Evolutionary conservation across 306 rosid species (phyloP).

Genomic region (Citrullus mucosospermus): DNA sequence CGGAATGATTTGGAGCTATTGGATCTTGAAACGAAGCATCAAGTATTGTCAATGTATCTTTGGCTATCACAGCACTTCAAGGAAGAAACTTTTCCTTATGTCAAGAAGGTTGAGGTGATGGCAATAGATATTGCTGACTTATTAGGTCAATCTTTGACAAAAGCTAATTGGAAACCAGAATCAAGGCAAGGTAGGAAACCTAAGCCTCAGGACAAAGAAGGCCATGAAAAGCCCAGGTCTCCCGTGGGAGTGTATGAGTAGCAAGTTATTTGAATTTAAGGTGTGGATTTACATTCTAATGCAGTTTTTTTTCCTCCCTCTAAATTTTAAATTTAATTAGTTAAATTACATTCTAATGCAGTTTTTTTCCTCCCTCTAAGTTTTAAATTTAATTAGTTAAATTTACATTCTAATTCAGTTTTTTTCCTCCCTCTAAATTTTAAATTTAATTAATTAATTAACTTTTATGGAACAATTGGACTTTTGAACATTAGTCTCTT

Average conservation of each 20-base stretch:
- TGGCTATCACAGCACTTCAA: constrained; percentile 80
- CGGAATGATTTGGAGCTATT: constrained; percentile 64
- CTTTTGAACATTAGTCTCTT: too few species aligned
- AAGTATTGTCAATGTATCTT: constrained; percentile 70
- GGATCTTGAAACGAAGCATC: constrained; percentile 89
- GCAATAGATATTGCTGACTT: constrained; percentile 53
- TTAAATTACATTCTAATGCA: too few species aligned
- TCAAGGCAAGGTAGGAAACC: constrained; percentile 39
- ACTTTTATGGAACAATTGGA: too few species aligned
- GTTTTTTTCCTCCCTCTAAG: too few species aligned
- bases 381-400: too few species aligned
- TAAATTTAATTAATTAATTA: too few species aligned
- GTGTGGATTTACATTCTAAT: constrained; percentile 5
- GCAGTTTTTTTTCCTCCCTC: not conserved
- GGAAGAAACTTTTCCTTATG: constrained; percentile 58
- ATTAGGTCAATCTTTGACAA: constrained; percentile 51
- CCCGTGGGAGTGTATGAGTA: constrained; percentile 25
- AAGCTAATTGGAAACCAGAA: constrained; percentile 81
- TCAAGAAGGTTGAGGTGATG: constrained; percentile 65
- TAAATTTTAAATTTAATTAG: too few species aligned
- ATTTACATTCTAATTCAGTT: too few species aligned
- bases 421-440: too few species aligned
- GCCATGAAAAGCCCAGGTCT: constrained; percentile 41
- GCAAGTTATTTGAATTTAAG: constrained; percentile 24
- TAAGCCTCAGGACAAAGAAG: constrained; percentile 24